These are phyloP conservation scores for Leccinellum rugosiceps DNA, from an alignment of 768 basidiomycete genomes.

Conservation along the genomic window DNA sequence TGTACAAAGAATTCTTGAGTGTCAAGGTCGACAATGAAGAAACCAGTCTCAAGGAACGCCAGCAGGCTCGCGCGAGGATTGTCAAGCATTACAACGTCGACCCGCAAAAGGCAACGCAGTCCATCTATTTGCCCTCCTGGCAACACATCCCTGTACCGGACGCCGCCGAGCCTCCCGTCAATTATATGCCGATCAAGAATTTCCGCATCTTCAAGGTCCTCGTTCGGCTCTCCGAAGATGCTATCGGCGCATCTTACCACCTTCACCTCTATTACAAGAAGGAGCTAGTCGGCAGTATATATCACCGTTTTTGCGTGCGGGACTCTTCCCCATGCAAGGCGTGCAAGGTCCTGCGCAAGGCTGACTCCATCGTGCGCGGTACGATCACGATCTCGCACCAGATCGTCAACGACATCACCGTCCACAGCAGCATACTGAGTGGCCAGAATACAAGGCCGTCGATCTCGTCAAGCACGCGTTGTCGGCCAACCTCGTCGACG, in stretches of 20 bases:
- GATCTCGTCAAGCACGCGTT: slow-evolving; percentile 13
- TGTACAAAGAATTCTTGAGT: slow-evolving; percentile 24
- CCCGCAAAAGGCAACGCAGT: slow-evolving; percentile 10
- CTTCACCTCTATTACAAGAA: slow-evolving; percentile 19
- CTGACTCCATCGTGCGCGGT: slow-evolving; percentile 18
- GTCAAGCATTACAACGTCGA: slow-evolving; percentile 24
- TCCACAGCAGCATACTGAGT: slow-evolving; percentile 4
- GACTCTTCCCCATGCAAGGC: slow-evolving; percentile 23
- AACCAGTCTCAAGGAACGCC: slow-evolving; percentile 10
- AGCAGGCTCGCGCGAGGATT: slow-evolving; percentile 20
- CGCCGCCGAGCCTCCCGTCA: slow-evolving; percentile 8
- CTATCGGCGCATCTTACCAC: slow-evolving; percentile 23
- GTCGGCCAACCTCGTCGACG: slow-evolving; percentile 15
- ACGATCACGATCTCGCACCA: slow-evolving; percentile 21
- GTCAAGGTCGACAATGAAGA: slow-evolving; percentile 25
- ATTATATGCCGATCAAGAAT: slow-evolving; percentile 14
- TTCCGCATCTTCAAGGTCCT: slow-evolving; percentile 28
- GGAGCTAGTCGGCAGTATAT: slow-evolving; percentile 18
- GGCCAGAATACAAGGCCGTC: slow-evolving; percentile 1
- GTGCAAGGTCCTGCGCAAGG: slow-evolving; percentile 20
- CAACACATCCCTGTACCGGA: slow-evolving; percentile 17
- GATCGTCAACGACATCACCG: slow-evolving; percentile 23
- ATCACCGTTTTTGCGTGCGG: slow-evolving; percentile 23
- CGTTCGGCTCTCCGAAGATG: slow-evolving; percentile 24
- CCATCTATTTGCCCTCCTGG: slow-evolving; percentile 7